These are phyloP conservation scores for Nicotiana undulata DNA, from an alignment of 257 asterid species.

Conservation along the genomic window DNA sequence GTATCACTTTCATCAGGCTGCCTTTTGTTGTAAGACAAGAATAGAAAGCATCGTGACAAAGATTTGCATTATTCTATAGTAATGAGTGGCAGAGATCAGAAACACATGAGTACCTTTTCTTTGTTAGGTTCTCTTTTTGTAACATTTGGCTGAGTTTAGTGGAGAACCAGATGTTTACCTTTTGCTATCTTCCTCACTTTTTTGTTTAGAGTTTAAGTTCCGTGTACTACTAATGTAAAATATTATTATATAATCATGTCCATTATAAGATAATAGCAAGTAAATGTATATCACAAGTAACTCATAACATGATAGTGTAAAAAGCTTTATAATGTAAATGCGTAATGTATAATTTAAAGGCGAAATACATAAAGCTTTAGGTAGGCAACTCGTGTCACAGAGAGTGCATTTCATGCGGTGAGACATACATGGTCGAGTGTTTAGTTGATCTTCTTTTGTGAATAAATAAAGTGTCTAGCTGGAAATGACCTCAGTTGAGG, in stretches of 20 bases:
- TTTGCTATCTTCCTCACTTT: not conserved
- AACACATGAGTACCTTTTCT: not conserved
- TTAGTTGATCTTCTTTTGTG: no score
- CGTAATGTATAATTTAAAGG: no score
- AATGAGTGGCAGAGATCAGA: not conserved
- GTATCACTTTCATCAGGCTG: not conserved
- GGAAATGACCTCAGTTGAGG: no score
- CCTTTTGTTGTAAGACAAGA: not conserved
- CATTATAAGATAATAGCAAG: not conserved
- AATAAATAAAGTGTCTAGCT: no score
- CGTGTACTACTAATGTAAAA: fast-evolving
- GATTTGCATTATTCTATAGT: not conserved
- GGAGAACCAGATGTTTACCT: not conserved
- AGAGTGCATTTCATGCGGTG: no score
- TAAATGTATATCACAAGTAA: not conserved
- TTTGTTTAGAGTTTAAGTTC: not conserved
- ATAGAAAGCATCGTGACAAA: not conserved
- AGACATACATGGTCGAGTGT: no score
- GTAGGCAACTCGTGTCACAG: no score
- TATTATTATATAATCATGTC: not conserved
- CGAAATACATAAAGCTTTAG: no score
- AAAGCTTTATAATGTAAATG: no score
- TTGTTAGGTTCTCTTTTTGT: not conserved
- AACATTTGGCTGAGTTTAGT: not conserved
- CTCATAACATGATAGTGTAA: no score